Base-by-base conservation (phyloP, 495 filamentous ascomycete genomes). In the Friedmanniomyces endolithicus region DNA sequence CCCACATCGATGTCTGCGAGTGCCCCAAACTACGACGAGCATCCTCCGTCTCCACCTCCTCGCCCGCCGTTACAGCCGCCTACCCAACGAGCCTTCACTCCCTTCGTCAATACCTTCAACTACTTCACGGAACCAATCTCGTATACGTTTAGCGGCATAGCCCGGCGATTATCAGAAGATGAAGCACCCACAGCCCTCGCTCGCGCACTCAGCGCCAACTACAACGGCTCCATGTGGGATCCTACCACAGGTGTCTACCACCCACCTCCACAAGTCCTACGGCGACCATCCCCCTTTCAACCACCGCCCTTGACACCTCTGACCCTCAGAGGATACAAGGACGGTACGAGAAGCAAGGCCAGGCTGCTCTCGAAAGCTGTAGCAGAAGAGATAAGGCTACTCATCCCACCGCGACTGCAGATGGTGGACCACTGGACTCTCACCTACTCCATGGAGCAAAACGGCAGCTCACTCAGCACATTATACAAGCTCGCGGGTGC, bases 321-420 rank as follows among this genome's bases (percentile, higher is more conserved):
- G 11, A 58, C 58, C 11, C 59, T 73, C 11, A 52, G 58, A 14
- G 70, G 69, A 11, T 71, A 63, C 47, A 64, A 61, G 37, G 37
- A 45, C 16, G 61, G 48, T 51, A 70, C 69, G 12, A 50, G 46
- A 52, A 17, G 55, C 23, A 53, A 45, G 3, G 58, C 46, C 23
- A 61, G 52, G 70, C 48, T 94, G 46, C 75, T 97, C 29, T 82
- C 78, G 7, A 74, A 74, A 47, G 75, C 81, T 7, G 71, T 98
- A 12, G 92, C 92, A 1, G 94, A 98, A 70, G 92, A 98, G 71
- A 94, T 98, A 53, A 79, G 94, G 34, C 78, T 92, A 20, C 81
- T 97, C 48, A 75, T 98, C 11, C 92, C 92, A 0, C 75, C 90
- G 48, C 77, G 90, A 20, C 70, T 96, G 51, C 86, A 94, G 68